Percentiles rank a stretch among this genome's conserved stretches.
phyloP scores from a whole-genome alignment of 176 grass and related monocot species.

The Oryza punctata region DNA sequence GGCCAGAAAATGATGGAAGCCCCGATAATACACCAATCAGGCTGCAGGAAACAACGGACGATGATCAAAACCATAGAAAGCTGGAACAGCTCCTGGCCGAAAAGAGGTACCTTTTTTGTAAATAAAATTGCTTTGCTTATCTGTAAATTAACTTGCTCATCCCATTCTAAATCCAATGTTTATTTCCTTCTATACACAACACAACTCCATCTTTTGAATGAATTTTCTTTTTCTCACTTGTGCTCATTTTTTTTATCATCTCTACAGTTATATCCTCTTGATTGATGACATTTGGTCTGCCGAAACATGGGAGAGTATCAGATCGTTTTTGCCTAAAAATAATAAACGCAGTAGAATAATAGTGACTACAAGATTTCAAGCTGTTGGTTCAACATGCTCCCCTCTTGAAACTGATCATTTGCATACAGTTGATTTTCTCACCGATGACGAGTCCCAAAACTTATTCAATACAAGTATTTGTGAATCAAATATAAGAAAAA shows the following conservation, averaged over 20 bases:
- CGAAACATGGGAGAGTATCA: conserved; percentile 13
- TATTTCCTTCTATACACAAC: neutral
- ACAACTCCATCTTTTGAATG: too few relatives aligned
- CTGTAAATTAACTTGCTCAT: neutral
- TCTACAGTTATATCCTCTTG: conserved; percentile 15
- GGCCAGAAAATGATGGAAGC: neutral
- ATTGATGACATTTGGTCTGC: conserved; percentile 36
- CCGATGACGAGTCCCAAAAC: accelerated
- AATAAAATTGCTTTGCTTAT: neutral
- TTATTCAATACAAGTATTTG: neutral
- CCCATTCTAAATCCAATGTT: neutral
- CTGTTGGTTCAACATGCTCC: neutral
- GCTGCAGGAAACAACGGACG: neutral
- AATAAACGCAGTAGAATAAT: neutral
- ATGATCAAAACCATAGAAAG: neutral
- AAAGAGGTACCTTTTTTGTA: neutral
- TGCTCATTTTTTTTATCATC: neutral
- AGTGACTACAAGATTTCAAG: conserved; percentile 34
- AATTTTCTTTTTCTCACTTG: neutral
- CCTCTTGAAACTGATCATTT: neutral
- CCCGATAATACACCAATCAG: neutral
- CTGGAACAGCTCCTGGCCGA: neutral
- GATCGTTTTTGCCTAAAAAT: neutral
- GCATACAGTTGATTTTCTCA: neutral
- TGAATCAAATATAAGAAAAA: neutral